Evolutionary conservation across 495 filamentous ascomycete genomes (phyloP).

Genomic region (Neurospora tetrasperma): DNA sequence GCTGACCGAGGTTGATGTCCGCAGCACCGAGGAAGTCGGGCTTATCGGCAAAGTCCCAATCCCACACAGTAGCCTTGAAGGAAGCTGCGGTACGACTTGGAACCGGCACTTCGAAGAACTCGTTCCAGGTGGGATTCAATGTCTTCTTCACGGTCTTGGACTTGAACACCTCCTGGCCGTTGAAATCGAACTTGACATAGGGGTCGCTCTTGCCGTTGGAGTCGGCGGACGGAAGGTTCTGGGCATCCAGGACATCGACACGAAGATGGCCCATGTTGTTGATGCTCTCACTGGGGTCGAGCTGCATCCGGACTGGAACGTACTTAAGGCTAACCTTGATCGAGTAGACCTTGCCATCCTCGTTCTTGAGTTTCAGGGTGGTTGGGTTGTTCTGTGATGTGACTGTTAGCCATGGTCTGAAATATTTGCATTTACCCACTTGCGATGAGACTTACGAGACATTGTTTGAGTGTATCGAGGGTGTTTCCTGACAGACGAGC

Average conservation of each 20-base stretch:
- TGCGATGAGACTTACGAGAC: conserved; percentile 49
- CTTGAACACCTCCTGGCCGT: conserved; percentile 80
- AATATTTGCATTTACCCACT: neutral
- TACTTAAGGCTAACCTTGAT: conserved; percentile 89
- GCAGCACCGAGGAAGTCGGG: conserved; percentile 74
- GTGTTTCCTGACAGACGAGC: conserved; percentile 81
- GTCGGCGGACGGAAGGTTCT: conserved; percentile 82
- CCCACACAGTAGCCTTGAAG: conserved; percentile 75
- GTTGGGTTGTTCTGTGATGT: conserved; percentile 70
- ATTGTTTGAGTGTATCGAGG: conserved; percentile 73
- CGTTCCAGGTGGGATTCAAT: conserved; percentile 88
- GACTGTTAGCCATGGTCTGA: conserved; percentile 7
- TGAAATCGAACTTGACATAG: conserved; percentile 87
- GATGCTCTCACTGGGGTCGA: conserved; percentile 91
- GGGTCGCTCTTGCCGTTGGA: conserved; percentile 95
- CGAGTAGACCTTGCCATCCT: conserved; percentile 65
- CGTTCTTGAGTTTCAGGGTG: conserved; percentile 61
- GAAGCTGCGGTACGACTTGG: conserved; percentile 76
- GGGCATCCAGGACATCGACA: conserved; percentile 81
- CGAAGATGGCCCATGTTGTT: conserved; percentile 95
- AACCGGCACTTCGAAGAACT: conserved; percentile 78
- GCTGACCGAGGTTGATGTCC: conserved; percentile 63
- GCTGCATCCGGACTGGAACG: conserved; percentile 82
- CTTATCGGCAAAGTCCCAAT: conserved; percentile 92
- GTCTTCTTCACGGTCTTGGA: conserved; percentile 96